A percentile compares a stretch with the other conserved stretches of the same genome.
Evolutionary conservation across 2,329 filamentous ascomycete species (phyloP).

Genomic region (Pseudogymnoascus sp.): DNA sequence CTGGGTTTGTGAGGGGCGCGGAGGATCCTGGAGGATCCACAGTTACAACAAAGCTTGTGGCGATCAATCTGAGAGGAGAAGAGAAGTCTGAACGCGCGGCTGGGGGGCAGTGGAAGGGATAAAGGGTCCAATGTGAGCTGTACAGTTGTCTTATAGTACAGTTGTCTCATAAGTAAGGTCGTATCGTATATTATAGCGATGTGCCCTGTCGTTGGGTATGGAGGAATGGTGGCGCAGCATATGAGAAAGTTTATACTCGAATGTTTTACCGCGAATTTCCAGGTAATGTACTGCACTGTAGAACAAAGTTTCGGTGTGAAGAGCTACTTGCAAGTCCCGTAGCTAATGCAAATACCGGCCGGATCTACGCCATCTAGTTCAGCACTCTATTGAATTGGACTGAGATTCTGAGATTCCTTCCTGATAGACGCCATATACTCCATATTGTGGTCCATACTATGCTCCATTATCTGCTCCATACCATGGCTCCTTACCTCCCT

Average conservation of each 20-base stretch:
- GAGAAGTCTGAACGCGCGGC: not conserved
- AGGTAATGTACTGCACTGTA: no score
- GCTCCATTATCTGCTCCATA: no score
- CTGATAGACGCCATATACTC: not conserved
- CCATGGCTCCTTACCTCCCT: no score
- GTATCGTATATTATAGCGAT: not conserved
- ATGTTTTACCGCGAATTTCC: no score
- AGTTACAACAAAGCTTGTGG: not conserved
- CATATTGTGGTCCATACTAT: no score
- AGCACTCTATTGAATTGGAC: not conserved
- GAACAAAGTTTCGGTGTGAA: not conserved
- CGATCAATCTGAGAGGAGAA: not conserved
- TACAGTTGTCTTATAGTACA: not conserved
- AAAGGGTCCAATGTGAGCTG: not conserved
- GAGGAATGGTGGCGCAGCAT: not conserved
- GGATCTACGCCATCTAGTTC: not conserved
- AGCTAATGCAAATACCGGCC: slow-evolving; percentile 2
- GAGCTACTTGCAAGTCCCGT: not conserved
- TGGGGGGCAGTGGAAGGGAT: not conserved
- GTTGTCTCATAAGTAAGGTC: not conserved
- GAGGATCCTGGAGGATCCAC: not conserved
- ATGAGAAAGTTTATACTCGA: not conserved
- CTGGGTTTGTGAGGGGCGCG: not conserved
- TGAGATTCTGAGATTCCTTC: not conserved
- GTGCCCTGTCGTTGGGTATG: not conserved